Base-by-base conservation (phyloP, 225 moss, liverwort and hornwort species). In the Thuidium tamariscinum region DNA sequence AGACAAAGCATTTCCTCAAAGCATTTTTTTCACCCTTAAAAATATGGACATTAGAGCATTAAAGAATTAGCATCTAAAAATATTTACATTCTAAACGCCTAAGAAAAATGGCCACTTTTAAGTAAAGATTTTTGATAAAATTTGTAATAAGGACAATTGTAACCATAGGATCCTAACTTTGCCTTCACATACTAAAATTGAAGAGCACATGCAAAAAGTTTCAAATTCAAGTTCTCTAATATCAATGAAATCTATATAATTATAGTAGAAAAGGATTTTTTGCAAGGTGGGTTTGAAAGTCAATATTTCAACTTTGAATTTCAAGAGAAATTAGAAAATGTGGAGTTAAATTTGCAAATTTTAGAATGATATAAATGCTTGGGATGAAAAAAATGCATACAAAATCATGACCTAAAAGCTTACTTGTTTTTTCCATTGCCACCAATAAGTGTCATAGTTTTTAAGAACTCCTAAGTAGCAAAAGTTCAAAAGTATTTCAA, bases 201-300 rank as follows among this genome's bases (percentile, higher is more conserved):
- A 13, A 22, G 3, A 74, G 8, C 1, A 8, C 21, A 22, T 51
- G 1, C 0, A 21, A 49, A 48, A 21, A 48, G 1, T 1, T 30
- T 73, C 1, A 30, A 32, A 1, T 73, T 34, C 21, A 32, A 32
- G 7, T 13, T 74, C 5, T 0, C n/a, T 52, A 52, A 1, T 2
- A n/a, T 74, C 52, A 34, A 6, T 8, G 0, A 49, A 2, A 51
- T 51, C 8, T 13, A 21, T 8, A 0, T 51, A 1, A 34, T 74
- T 1, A 22, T 34, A 34, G 34, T n/a, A 8, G 5, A 51, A 13
- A 34, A 1, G 51, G 2, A 0, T 4, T 5, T 13, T 34, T 51
- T 51, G 7, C 0, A 74, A 0, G 13, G 0, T 51, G 0, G 1
- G 2, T 3, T 1, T 0, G 2, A 51, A 5, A 74, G 1, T 3